These are phyloP conservation scores for Pseudogymnoascus sp. DNA, from an alignment of 2,329 filamentous ascomycete species.

Conservation along the genomic window DNA sequence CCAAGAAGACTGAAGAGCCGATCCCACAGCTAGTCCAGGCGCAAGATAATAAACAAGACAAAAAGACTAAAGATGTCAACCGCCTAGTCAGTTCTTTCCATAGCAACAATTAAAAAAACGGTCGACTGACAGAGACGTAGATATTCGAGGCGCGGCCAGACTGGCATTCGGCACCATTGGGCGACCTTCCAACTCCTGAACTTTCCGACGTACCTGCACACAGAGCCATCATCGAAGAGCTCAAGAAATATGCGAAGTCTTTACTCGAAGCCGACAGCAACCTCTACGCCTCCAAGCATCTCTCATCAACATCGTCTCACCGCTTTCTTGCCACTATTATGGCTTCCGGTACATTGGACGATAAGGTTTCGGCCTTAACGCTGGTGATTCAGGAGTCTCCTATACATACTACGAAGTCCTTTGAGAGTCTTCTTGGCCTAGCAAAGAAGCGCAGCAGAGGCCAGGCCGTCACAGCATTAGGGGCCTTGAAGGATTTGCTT, in stretches of 20 bases:
- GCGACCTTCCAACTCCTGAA: slow-evolving; percentile 40
- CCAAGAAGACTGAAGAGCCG: slow-evolving; percentile 11
- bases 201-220: slow-evolving; percentile 39
- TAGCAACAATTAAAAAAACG: slow-evolving; percentile 9
- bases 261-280: slow-evolving; percentile 72
- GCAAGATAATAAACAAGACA: background rate
- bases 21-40: slow-evolving; percentile 4
- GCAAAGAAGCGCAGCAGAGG: slow-evolving; percentile 91
- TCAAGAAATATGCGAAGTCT: slow-evolving; percentile 63
- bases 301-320: slow-evolving; percentile 76
- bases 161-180: slow-evolving; percentile 55
- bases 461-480: slow-evolving; percentile 85
- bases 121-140: slow-evolving; percentile 33
- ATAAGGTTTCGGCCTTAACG: slow-evolving; percentile 93
- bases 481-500: slow-evolving; percentile 87
- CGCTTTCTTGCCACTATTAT: slow-evolving; percentile 98
- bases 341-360: slow-evolving; percentile 88
- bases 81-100: slow-evolving; percentile 26
- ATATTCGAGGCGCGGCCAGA: slow-evolving; percentile 55
- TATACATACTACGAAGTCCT: slow-evolving; percentile 80
- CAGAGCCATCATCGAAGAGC: slow-evolving; percentile 44
- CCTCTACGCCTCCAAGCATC: slow-evolving; percentile 61
- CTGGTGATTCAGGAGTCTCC: slow-evolving; percentile 94
- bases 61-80: slow-evolving; percentile 21
- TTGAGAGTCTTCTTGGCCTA: slow-evolving; percentile 73